Evolutionary conservation across 2,329 filamentous ascomycete species (phyloP).

Genomic region (Salinomyces thailandicus): DNA sequence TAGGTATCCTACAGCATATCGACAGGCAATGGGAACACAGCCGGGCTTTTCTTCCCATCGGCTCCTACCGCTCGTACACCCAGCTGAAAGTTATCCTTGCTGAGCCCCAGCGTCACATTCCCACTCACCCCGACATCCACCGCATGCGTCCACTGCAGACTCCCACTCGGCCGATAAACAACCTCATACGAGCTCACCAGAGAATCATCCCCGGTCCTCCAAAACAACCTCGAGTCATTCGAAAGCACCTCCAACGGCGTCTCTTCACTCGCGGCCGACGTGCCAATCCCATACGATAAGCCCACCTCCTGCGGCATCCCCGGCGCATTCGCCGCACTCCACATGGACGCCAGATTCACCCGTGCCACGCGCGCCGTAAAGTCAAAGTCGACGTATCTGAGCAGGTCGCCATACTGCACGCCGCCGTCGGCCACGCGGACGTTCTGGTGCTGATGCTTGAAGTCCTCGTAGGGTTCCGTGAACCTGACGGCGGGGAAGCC

Average conservation of each 20-base stretch:
- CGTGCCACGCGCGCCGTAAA: conserved; percentile 44
- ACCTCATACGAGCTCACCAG: conserved; percentile 43
- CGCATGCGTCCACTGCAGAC: conserved; percentile 31
- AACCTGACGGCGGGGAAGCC: conserved; percentile 47
- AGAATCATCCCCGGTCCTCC: conserved; percentile 33
- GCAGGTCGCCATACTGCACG: conserved; percentile 45
- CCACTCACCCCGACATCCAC: conserved; percentile 38
- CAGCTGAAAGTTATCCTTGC: conserved; percentile 50
- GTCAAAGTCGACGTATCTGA: conserved; percentile 48
- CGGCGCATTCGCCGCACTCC: conserved; percentile 44
- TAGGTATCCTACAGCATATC: conserved; percentile 1
- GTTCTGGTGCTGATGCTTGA: conserved; percentile 48
- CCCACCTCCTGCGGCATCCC: conserved; percentile 42
- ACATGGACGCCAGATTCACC: conserved; percentile 46
- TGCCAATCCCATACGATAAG: conserved; percentile 21
- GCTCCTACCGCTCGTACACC: conserved; percentile 43
- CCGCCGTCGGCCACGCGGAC: conserved; percentile 40
- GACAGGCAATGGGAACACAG: conserved; percentile 34
- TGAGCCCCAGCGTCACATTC: conserved; percentile 38
- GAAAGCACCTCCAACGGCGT: conserved; percentile 16
- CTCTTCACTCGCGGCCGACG: conserved; percentile 15
- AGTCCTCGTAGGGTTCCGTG: conserved; percentile 50
- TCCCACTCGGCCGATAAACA: conserved; percentile 44
- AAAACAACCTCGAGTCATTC: conserved; percentile 43
- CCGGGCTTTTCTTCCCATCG: conserved; percentile 43